Percentiles rank a stretch among this genome's conserved stretches.
Evolutionary conservation across 441 rosid species (phyloP).

Genomic region (Hura crepitans): DNA sequence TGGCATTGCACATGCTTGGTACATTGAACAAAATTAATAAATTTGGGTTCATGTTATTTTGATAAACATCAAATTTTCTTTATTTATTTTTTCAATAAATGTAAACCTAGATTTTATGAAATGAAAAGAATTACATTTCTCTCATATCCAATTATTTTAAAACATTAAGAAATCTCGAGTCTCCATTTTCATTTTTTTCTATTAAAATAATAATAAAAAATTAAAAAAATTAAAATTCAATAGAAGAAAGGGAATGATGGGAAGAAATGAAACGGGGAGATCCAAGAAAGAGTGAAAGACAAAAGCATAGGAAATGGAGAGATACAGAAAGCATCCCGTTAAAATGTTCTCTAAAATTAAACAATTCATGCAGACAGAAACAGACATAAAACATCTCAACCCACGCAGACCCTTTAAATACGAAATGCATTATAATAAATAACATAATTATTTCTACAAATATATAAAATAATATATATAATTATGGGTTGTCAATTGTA

Average conservation of each 20-base stretch:
- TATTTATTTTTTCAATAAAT: too few species aligned
- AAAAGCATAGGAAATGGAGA: constrained; percentile 22
- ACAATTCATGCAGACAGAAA: background rate
- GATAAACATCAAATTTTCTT: background rate
- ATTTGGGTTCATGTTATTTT: background rate
- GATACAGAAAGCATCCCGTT: background rate
- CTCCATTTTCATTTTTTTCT: too few species aligned
- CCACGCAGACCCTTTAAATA: too few species aligned
- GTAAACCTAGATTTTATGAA: too few species aligned
- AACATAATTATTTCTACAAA: too few species aligned
- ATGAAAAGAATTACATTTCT: too few species aligned
- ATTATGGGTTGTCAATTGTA: background rate
- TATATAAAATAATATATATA: too few species aligned
- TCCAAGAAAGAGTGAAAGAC: constrained; percentile 36
- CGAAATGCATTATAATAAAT: too few species aligned
- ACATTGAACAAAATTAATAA: constrained; percentile 15
- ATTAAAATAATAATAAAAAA: too few species aligned
- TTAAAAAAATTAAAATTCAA: background rate
- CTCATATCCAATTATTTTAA: too few species aligned
- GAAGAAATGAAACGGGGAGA: constrained; percentile 28
- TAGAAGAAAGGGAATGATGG: constrained; percentile 30
- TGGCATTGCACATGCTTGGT: constrained; percentile 14
- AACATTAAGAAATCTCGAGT: too few species aligned
- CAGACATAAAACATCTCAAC: background rate
- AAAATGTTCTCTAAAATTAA: background rate